Evolutionary conservation across 2,329 filamentous ascomycete species (phyloP), one percentile per base, ranked within the genome.

Genomic region (Colletotrichum sp.): DNA sequence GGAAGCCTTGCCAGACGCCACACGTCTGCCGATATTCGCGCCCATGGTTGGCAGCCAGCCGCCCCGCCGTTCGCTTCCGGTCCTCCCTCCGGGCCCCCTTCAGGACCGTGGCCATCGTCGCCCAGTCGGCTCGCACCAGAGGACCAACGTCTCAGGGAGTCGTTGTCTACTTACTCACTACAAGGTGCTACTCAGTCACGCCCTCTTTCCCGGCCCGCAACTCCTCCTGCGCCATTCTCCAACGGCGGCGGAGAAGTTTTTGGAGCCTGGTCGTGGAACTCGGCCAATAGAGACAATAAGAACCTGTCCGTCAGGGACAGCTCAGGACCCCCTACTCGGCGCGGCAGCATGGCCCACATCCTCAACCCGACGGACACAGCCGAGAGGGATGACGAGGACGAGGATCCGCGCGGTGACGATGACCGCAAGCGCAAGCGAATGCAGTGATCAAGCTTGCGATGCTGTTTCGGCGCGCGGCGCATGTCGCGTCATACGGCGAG

Each of bases 11-110:
- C 93, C 60, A 93, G 96, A 78, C 92, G 96, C 77, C 97, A 99
- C 85, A 99, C 97, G 3, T 96, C 96, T 52, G 97, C 97, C 74
- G 97, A 99, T 83, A 99, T 99, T 79, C 93, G 97, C 69, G 94
- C 96, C 80, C 94, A 96, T 82, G 95, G 94, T 48, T 96, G 94
- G 92, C 93, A 93, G 77, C 89, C 88, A 9, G 88, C 85, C 65
- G 86, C 88, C 34, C 55, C 72, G 48, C 75, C 71, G 93, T 13
- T 94, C 81, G 48, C 76, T 92, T 81, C 88, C 90, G 73, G 73
- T 5, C 73, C 73, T 7, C 73, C 73, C 9, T 93, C 93, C 5
- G 92, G 92, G 13, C 84, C 87, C 3, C 84, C 88, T 10, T 86
- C 89, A 1, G 83, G 85, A 5, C 87, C 87, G 16, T 92, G 90